A percentile compares a stretch with the other conserved stretches of the same genome.
phyloP scores from a whole-genome alignment of 2,329 filamentous ascomycete genomes.

The Xylaria sp. region DNA sequence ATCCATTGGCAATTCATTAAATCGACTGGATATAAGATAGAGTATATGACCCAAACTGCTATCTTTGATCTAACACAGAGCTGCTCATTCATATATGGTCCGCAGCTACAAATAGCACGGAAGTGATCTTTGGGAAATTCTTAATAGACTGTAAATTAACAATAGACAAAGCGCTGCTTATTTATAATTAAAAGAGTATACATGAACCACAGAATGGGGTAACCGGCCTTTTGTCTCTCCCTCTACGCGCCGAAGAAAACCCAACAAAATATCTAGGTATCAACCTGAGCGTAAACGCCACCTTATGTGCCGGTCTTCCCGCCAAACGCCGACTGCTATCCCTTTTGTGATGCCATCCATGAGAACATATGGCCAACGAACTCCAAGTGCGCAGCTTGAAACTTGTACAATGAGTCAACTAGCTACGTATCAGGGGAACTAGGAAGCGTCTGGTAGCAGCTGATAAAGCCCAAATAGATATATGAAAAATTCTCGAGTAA shows the following conservation, averaged over 20 bases:
- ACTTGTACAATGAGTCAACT: constrained; percentile 9
- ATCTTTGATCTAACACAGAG: not conserved
- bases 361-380: constrained; percentile 3
- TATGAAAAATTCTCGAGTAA: constrained; percentile 1
- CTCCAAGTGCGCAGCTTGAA: not conserved
- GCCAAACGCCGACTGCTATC: constrained; percentile 26
- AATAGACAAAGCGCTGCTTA: constrained; percentile 28
- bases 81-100: not conserved
- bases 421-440: not conserved
- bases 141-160: constrained; percentile 9
- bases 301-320: constrained; percentile 12
- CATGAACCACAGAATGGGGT: not conserved
- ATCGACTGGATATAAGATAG: too few relatives aligned
- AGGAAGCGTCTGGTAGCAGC: not conserved
- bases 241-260: constrained; percentile 4
- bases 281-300: constrained; percentile 25
- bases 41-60: too few relatives aligned
- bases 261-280: constrained; percentile 25
- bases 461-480: not conserved
- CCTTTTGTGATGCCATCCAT: constrained; percentile 18
- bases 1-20: too few relatives aligned
- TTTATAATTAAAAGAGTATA: constrained; percentile 36
- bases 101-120: not conserved
- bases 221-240: not conserved
- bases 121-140: constrained; percentile 6